Evolutionary conservation across 306 rosid genomes (phyloP), one percentile per base, ranked within the genome.

Genomic region (Lathyrus sativus): DNA sequence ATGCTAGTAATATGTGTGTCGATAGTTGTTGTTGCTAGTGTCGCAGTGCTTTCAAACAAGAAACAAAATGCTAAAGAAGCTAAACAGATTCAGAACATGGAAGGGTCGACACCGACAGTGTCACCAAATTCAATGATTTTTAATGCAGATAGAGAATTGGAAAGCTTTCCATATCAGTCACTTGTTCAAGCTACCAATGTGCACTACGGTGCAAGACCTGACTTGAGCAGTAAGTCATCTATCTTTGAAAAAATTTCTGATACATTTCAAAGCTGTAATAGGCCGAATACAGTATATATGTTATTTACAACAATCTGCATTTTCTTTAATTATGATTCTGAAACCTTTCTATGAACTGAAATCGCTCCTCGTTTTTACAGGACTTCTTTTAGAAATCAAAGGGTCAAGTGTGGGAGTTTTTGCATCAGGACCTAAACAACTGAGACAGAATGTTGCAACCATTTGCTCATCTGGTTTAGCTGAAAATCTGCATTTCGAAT

Each of bases 391-490:
- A 4, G 95, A 78, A 64, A 15, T 76, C 63, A 80, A 75, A 64
- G 97, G 73, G 69, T 65, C 71, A 49, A 67, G 71, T 68, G 65
- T 83, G n/a, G 92, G 89, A 59, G 89, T 91, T 62, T 42, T 86
- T 14, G 89, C 45, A 6, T 76, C 92, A 46, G 97, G 97, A 15
- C 92, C 97, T 24, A 86, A 79, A 74, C 70, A 63, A 56, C 56
- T 91, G 87, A 86, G 92, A 84, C 96, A 86, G 11, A 85, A 81
- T 14, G 89, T 86, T 54, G 97, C 97, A 56, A 54, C 83, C 74
- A 86, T 88, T 74, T 91, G 97, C 59, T 82, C 88, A 64, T 79
- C 76, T 55, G 85, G 84, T 66, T 76, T 76, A 67, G 80, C 63
- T 17, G 79, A 81, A 29, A 88, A 88, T 78, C 67, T 91, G 53